Evolutionary conservation across 805 yeast species (phyloP).

Genomic region (Sungouiozyma intestinalis): DNA sequence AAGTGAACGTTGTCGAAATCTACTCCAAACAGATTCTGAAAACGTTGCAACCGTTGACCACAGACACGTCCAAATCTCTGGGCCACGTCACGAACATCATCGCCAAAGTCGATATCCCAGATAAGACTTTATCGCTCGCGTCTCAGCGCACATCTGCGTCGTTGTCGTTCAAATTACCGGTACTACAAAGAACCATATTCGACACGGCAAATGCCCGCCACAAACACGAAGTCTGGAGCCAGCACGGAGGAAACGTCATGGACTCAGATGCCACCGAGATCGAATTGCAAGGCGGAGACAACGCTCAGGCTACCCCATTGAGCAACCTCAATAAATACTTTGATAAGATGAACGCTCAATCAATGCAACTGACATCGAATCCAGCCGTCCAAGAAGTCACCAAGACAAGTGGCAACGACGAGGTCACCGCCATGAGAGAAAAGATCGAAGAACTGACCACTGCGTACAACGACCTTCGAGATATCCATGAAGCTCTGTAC

Average conservation of each 20-base stretch:
- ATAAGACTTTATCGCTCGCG: background rate
- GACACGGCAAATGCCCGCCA: conserved; percentile 29
- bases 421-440: conserved; percentile 32
- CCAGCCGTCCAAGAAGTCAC: background rate
- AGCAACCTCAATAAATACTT: background rate
- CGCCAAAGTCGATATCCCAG: background rate
- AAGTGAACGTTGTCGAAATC: conserved; percentile 56
- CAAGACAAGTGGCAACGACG: conserved; percentile 8
- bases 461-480: conserved; percentile 50
- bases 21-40: conserved; percentile 58
- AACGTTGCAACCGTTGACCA: conserved; percentile 32
- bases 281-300: conserved; percentile 8
- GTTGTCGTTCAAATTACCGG: conserved; percentile 38
- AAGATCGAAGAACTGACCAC: conserved; percentile 41
- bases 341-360: background rate
- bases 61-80: conserved; percentile 12
- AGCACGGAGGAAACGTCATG: conserved; percentile 15
- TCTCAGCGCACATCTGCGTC: background rate
- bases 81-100: conserved; percentile 24
- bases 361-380: background rate
- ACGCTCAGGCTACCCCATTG: background rate
- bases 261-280: background rate
- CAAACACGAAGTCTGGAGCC: conserved; percentile 36
- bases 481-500: conserved; percentile 48
- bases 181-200: conserved; percentile 49